Conservation (phyloP, 345 rosid genomes). For the Boechera divaricarpa region DNA sequence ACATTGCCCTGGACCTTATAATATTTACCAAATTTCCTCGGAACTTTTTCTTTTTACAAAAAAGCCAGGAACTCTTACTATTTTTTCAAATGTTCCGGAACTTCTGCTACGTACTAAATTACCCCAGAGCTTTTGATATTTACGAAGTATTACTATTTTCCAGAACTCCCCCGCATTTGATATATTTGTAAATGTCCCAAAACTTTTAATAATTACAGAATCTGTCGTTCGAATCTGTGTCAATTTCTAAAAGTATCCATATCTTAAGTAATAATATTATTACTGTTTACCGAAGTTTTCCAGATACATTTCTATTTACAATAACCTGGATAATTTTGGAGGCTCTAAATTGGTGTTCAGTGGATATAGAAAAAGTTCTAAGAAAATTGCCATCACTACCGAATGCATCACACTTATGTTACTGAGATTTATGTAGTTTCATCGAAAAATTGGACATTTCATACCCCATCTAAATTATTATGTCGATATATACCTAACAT, state of each 20-base stretch:
- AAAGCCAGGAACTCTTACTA: not conserved
- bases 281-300: too few species aligned
- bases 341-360: not conserved
- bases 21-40: not conserved
- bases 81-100: not conserved
- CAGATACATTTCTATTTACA: too few species aligned
- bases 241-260: not conserved
- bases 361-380: too few species aligned
- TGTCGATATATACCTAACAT: too few species aligned
- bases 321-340: too few species aligned
- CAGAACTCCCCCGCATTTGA: not conserved
- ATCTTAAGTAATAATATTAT: too few species aligned
- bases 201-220: not conserved
- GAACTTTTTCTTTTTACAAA: not conserved
- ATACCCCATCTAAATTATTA: too few species aligned
- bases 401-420: not conserved
- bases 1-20: not conserved
- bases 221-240: not conserved
- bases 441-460: too few species aligned
- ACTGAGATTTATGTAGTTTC: too few species aligned
- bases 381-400: not conserved
- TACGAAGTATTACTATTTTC: not conserved
- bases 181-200: not conserved
- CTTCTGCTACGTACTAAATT: not conserved
- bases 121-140: not conserved